Conservation (phyloP, 371 early-diverging fungal genomes). For the Lichtheimia corymbifera region DNA sequence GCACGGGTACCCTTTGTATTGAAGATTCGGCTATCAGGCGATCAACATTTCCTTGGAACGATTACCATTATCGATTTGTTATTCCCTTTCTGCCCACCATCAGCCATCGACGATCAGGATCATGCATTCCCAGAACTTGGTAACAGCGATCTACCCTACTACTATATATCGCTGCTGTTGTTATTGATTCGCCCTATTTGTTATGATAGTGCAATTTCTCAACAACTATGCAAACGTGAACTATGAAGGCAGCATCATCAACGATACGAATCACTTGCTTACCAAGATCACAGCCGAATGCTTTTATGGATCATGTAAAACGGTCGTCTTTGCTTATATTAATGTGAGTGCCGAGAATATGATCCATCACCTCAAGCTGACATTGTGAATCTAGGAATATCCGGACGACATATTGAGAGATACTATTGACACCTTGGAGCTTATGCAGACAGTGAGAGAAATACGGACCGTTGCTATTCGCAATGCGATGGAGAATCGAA, state of each 20-base stretch:
- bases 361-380: background rate
- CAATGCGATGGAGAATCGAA: background rate
- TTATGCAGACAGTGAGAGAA: background rate
- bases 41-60: background rate
- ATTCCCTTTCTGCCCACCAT: background rate
- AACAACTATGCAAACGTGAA: background rate
- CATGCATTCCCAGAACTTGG: too few species aligned
- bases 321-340: background rate
- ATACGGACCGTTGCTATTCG: background rate
- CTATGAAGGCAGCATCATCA: background rate
- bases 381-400: background rate
- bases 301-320: background rate
- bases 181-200: background rate
- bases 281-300: background rate
- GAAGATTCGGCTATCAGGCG: background rate
- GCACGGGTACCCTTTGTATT: background rate
- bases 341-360: background rate
- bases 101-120: too few species aligned
- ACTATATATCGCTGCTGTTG: too few species aligned
- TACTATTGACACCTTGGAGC: background rate
- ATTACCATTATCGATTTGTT: background rate
- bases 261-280: background rate
- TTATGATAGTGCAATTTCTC: background rate
- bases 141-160: too few species aligned
- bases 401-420: background rate